These are phyloP conservation scores for Potentilla sterilis DNA, from an alignment of 306 rosid species.

Conservation along the genomic window DNA sequence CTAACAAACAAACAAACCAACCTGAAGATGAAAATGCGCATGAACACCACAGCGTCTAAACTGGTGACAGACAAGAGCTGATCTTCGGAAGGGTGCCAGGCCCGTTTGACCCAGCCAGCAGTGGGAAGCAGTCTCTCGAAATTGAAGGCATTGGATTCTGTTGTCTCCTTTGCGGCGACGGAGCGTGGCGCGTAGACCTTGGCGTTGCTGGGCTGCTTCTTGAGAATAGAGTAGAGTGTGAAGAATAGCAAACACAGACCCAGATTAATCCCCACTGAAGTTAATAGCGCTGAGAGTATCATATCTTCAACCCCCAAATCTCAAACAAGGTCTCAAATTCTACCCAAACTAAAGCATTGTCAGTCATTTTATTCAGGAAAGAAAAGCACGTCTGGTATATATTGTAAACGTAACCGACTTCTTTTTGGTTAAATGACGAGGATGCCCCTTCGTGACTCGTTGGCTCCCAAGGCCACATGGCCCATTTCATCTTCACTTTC, in stretches of 20 bases:
- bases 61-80: conserved; percentile 55
- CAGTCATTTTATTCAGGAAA: too few relatives aligned
- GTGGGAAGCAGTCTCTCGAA: conserved; percentile 70
- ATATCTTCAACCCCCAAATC: too few relatives aligned
- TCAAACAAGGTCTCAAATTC: too few relatives aligned
- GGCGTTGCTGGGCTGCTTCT: conserved; percentile 68
- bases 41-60: conserved; percentile 72
- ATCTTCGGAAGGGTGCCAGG: conserved; percentile 72
- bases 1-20: conserved; percentile 8
- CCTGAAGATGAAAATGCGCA: conserved; percentile 80
- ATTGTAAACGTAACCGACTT: background rate
- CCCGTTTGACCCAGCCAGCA: conserved; percentile 72
- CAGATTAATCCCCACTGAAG: conserved; percentile 83
- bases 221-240: conserved; percentile 70
- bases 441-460: too few relatives aligned
- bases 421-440: too few relatives aligned
- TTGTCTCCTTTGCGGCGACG: conserved; percentile 31
- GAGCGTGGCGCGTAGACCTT: conserved; percentile 63
- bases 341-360: too few relatives aligned
- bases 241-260: conserved; percentile 63
- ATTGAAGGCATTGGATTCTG: conserved; percentile 44
- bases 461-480: too few relatives aligned
- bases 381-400: too few relatives aligned
- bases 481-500: too few relatives aligned
- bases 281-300: conserved; percentile 74